Conservation (phyloP, 2,329 filamentous ascomycete species). For the Penicillium capsulatum region DNA sequence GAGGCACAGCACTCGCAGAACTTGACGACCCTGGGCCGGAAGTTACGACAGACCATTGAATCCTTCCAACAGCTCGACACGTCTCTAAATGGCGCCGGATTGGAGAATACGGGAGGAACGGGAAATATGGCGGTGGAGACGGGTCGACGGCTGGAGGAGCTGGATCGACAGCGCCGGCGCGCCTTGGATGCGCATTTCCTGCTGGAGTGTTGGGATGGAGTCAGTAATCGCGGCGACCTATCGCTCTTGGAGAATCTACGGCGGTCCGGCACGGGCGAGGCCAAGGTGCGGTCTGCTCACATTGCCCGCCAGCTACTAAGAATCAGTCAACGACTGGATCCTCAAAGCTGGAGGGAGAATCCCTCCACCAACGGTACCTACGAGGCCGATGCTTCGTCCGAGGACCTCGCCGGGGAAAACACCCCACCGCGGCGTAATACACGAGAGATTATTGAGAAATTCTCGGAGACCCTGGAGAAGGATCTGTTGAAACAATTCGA, state of each 20-base stretch:
- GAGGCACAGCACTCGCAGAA: conserved; percentile 91
- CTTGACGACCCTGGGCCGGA: conserved; percentile 77
- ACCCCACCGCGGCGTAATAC: conserved; percentile 56
- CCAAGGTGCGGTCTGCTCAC: conserved; percentile 88
- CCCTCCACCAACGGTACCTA: conserved; percentile 46
- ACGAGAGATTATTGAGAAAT: conserved; percentile 90
- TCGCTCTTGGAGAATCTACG: conserved; percentile 85
- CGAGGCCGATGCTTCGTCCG: conserved; percentile 22
- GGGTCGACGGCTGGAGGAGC: conserved; percentile 85
- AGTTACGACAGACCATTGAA: conserved; percentile 86
- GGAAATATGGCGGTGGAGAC: conserved; percentile 93
- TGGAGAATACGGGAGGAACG: conserved; percentile 47
- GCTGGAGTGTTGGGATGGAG: conserved; percentile 94
- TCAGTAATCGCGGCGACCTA: conserved; percentile 82
- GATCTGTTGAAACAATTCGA: conserved; percentile 95
- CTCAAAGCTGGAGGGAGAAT: conserved; percentile 61
- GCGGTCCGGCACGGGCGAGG: conserved; percentile 77
- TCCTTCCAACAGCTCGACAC: conserved; percentile 88
- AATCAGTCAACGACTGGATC: conserved; percentile 87
- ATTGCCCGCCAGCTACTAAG: conserved; percentile 90
- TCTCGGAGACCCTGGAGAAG: conserved; percentile 91
- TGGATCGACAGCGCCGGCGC: conserved; percentile 84
- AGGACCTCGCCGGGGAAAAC: conserved; percentile 46
- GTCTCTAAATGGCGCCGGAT: conserved; percentile 63
- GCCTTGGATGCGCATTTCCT: conserved; percentile 92